Evolutionary conservation across 345 rosid species (phyloP).

Genomic region (thale cress (Arabidopsis thaliana)): DNA sequence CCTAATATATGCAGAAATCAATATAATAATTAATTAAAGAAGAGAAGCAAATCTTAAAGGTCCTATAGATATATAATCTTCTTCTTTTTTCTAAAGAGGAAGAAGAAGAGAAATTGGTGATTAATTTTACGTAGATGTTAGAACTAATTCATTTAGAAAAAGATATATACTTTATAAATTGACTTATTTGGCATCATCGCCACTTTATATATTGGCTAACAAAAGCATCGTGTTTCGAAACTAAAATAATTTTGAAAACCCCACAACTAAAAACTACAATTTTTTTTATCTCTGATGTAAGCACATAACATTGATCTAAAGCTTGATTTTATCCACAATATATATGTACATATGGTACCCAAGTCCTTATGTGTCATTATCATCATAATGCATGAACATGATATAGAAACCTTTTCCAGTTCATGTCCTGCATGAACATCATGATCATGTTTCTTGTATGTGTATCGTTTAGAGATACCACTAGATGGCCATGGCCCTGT

Average conservation of each 20-base stretch:
- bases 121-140: slow-evolving; percentile 19
- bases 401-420: slow-evolving; percentile 4
- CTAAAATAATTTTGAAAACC: slow-evolving; percentile 59
- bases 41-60: slow-evolving; percentile 23
- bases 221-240: slow-evolving; percentile 44
- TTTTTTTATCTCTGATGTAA: slow-evolving; percentile 56
- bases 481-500: slow-evolving; percentile 39
- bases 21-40: neutral
- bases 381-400: slow-evolving; percentile 34
- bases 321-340: slow-evolving; percentile 60
- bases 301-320: slow-evolving; percentile 49
- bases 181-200: slow-evolving; percentile 55
- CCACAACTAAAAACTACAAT: slow-evolving; percentile 50
- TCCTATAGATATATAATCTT: neutral
- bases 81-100: neutral
- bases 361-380: slow-evolving; percentile 30
- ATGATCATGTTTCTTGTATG: slow-evolving; percentile 24
- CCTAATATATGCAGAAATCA: slow-evolving; percentile 1
- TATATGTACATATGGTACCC: slow-evolving; percentile 15
- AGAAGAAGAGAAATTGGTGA: slow-evolving; percentile 17
- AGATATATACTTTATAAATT: slow-evolving; percentile 48
- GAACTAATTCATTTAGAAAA: neutral
- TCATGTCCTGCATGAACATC: slow-evolving; percentile 18
- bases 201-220: slow-evolving; percentile 43
- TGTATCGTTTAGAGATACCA: slow-evolving; percentile 7